phyloP scores from a whole-genome alignment of 495 filamentous ascomycete genomes.

The Extremus antarcticus region DNA sequence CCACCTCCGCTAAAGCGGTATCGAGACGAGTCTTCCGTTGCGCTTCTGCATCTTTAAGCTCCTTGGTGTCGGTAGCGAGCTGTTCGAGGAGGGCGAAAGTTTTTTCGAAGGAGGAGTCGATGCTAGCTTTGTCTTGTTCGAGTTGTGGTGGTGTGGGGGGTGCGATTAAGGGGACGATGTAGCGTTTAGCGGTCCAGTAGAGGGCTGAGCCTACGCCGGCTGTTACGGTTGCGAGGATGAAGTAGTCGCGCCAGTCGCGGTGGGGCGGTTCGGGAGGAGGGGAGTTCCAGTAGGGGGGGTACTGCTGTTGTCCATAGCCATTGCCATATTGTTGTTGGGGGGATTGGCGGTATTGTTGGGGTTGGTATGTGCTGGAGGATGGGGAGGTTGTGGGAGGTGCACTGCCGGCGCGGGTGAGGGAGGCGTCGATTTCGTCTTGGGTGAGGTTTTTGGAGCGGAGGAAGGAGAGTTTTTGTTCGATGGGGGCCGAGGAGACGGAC shows the following conservation, averaged over 20 bases:
- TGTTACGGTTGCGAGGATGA: slow-evolving; percentile 90
- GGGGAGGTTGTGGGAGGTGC: slow-evolving; percentile 32
- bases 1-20: slow-evolving; percentile 68
- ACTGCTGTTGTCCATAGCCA: slow-evolving; percentile 31
- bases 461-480: slow-evolving; percentile 87
- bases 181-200: slow-evolving; percentile 86
- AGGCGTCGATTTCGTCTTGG: slow-evolving; percentile 81
- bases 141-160: slow-evolving; percentile 89
- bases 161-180: slow-evolving; percentile 78
- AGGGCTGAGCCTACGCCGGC: slow-evolving; percentile 75
- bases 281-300: slow-evolving; percentile 58
- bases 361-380: slow-evolving; percentile 28
- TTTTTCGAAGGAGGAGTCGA: slow-evolving; percentile 83
- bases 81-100: slow-evolving; percentile 89
- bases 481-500: slow-evolving; percentile 74
- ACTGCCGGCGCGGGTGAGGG: slow-evolving; percentile 63
- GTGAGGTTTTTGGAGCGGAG: slow-evolving; percentile 95
- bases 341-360: slow-evolving; percentile 39
- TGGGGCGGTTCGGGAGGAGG: slow-evolving; percentile 56
- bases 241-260: slow-evolving; percentile 96
- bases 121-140: slow-evolving; percentile 80
- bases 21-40: slow-evolving; percentile 78
- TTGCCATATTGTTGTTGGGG: slow-evolving; percentile 48
- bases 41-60: slow-evolving; percentile 74
- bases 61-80: slow-evolving; percentile 75